Base-by-base conservation (phyloP, 768 basidiomycete species). In the Clitopilus hobsonii region DNA sequence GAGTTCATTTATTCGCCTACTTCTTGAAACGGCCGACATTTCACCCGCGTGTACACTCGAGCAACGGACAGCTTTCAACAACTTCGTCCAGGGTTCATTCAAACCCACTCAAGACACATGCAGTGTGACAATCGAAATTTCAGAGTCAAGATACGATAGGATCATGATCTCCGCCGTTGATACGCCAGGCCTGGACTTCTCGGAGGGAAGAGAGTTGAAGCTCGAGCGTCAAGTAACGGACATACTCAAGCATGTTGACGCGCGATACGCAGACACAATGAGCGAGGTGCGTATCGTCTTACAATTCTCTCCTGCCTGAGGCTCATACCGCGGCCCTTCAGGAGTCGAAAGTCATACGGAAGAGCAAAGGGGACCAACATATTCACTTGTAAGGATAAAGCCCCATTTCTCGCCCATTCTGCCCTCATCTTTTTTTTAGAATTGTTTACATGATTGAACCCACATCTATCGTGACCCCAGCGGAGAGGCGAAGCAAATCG, bases 281-380 rank as follows among this genome's bases (percentile, higher is more conserved):
- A 89, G 78, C 64, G 91, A 94, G 76, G 91, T 89, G 56, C 58
- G 79, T 68, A 13, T 30, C 49, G 13, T 10, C n/a, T 51, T 24
- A 28, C 20, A 47, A 52, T 30, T 51, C 48, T 38, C 54, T 36
- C 59, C 22, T 3, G 22, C 10, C 41, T 23, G 3, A 45, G 3
- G 18, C n/a, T 45, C 41, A 45, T 52, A 6, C 51, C n/a, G n/a
- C n/a, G n/a, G n/a, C n/a, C 50, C 49, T 49, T 47, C 53, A 92
- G 91, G 91, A 94, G 76, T 89, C 88, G 54, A 94, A 94, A 76
- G 91, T 94, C 38, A 74, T 93, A 51, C 83, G 91, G 60, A 83
- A 91, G 67, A 90, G 82, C 71, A 91, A 88, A 72, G 91, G 89
- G 49, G 91, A 94, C 71, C 89, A 91, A 61, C 92, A 94, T 61